Evolutionary conservation across 208 protist genomes (phyloP), one percentile per base, ranked within the genome.

Genomic region (Spongospora subterranea): DNA sequence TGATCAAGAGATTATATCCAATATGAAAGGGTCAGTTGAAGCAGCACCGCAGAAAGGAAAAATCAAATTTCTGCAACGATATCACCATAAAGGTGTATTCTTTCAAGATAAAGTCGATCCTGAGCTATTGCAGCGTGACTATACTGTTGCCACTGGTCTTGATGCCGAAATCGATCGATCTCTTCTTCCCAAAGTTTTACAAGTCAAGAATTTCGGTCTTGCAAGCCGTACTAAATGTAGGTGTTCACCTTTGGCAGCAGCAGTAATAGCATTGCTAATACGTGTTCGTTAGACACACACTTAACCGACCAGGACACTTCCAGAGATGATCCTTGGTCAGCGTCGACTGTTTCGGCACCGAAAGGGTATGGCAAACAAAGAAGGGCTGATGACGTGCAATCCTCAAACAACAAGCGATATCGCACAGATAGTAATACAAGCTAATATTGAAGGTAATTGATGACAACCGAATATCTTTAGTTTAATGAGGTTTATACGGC

Each of bases 1-100:
- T 43, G 71, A 82, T 43, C 17, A 35, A 35, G n/a, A 6, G 17
- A 82, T 82, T n/a, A 43, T 45, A n/a, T 20, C 6, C 6, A n/a
- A 82, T 6, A 6, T 40, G 17, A 6, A 35, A 45, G 71, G 13
- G n/a, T 20, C 6, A n/a, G 35, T 20, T 6, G 71, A 6, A 35
- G 40, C n/a, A 13, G 71, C 71, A 45, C 71, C 71, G n/a, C 35
- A 6, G 17, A 82, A 82, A 43, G 71, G 17, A 6, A 82, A 82
- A n/a, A 35, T 82, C 35, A 82, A 82, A 82, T 82, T 82, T n/a
- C 71, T 82, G 17, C 71, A 82, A n/a, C 6, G 71, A 13, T 82
- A 82, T 43, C 71, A 82, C n/a, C 71, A 82, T 35, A 82, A 82
- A 43, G 71, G 71, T n/a, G 71, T 43, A 20, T 82, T 82, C 71